Base-by-base conservation (phyloP, 192 early-diverging fungal genomes). In the Coemansia sp. region DNA sequence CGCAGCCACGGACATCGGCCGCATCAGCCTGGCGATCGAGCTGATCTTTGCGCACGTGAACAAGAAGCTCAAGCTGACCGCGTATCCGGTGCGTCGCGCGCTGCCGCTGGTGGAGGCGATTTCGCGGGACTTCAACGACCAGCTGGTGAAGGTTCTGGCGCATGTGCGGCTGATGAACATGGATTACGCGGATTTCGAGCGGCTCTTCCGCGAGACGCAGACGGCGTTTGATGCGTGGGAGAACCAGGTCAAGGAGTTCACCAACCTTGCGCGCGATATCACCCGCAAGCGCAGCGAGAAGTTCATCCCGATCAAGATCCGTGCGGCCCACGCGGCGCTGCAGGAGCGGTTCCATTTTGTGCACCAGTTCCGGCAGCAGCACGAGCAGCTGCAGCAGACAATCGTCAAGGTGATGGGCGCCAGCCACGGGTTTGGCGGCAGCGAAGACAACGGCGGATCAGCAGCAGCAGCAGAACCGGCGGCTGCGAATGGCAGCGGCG, bases 381-480 rank as follows among this genome's bases (percentile, higher is more conserved):
- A 99, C 74, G 95, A 98, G 78, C 95, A 99, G 84, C 87, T 99
- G n/a, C 90, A 95, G 71, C 88, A 92, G 70, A 99, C 97, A 9
- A 98, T 99, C 46, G 83, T 92, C 43, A 93, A 91, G 74, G 97
- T 99, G 32, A 96, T 97, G 90, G 72, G 88, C 70, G 60, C 40
- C 62, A 77, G 45, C 46, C 26, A 76, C 67, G 13, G 77, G 67
- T 9, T 37, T 64, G 75, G 84, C 45, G 26, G 52, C 18, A 47
- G 48, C 10, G 76, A 79, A 5, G 57, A 47, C 16, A 3, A 11
- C 46, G 46, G 1, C 16, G 46, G 16, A 8, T 47, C 46, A 10
- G 15, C 46, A 15, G 16, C 12, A 2, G 46, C 3, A 47, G 16
- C 16, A 3, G 26, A 26, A 26, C 26, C 51, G 0, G 6, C 51